These are phyloP conservation scores for Hypoxylon sp. DNA, from an alignment of 2,329 filamentous ascomycete genomes.

Conservation along the genomic window DNA sequence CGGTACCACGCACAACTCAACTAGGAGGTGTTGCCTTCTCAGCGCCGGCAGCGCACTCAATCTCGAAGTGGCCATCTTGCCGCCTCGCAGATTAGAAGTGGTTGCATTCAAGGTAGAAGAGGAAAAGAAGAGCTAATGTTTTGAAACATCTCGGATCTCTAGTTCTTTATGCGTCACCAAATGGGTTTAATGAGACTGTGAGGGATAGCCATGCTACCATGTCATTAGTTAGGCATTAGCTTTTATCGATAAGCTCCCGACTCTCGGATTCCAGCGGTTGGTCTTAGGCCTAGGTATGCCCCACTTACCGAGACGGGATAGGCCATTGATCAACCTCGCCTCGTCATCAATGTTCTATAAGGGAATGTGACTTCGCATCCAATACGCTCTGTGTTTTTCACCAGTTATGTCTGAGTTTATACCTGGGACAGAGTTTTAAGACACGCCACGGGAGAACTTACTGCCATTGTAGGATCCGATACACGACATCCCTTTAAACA, in stretches of 20 bases:
- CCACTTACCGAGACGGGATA: slow-evolving; percentile 15
- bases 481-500: background rate
- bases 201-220: slow-evolving; percentile 15
- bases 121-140: slow-evolving; percentile 14
- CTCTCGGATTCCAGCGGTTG: background rate
- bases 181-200: slow-evolving; percentile 3
- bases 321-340: no score
- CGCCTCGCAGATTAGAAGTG: slow-evolving; percentile 26
- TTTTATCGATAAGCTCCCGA: slow-evolving; percentile 36
- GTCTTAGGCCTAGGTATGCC: background rate
- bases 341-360: background rate
- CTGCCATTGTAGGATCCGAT: background rate
- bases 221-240: slow-evolving; percentile 22
- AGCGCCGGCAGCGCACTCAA: slow-evolving; percentile 68
- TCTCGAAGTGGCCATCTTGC: slow-evolving; percentile 61
- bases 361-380: background rate
- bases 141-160: slow-evolving; percentile 40
- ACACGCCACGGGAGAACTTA: background rate
- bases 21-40: slow-evolving; percentile 81
- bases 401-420: background rate
- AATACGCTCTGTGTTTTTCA: background rate
- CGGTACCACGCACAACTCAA: slow-evolving; percentile 79
- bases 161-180: slow-evolving; percentile 34
- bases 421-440: background rate
- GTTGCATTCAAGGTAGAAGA: slow-evolving; percentile 29